A percentile compares a stretch with the other conserved stretches of the same genome.
Evolutionary conservation across 2,329 filamentous ascomycete genomes (phyloP).

Genomic region (Pseudogymnoascus pannorum): DNA sequence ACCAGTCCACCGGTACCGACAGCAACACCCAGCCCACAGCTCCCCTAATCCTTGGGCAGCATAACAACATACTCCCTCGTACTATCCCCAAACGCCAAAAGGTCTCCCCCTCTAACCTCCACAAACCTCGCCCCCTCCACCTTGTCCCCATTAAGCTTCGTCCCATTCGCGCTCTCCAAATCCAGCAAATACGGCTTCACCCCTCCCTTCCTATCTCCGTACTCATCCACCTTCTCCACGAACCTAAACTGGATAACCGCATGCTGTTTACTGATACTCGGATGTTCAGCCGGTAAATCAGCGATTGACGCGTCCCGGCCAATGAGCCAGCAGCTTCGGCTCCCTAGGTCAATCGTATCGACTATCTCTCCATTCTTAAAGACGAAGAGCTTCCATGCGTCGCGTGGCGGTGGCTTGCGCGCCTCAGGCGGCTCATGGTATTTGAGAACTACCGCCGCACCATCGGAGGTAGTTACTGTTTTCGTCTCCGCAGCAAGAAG

Average conservation of each 20-base stretch:
- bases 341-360: constrained; percentile 70
- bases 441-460: constrained; percentile 74
- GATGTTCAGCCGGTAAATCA: constrained; percentile 79
- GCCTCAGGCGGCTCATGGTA: constrained; percentile 95
- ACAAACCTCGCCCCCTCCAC: constrained; percentile 73
- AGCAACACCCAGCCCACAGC: background rate
- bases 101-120: constrained; percentile 81
- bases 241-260: constrained; percentile 90
- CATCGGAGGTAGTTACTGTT: constrained; percentile 60
- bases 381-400: constrained; percentile 83
- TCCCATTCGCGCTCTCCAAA: constrained; percentile 88
- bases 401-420: constrained; percentile 71
- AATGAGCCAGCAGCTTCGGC: constrained; percentile 82
- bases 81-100: constrained; percentile 80
- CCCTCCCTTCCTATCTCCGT: constrained; percentile 70
- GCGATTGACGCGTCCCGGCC: constrained; percentile 75
- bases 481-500: constrained; percentile 84
- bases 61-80: constrained; percentile 94
- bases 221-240: constrained; percentile 76
- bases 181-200: constrained; percentile 89
- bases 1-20: background rate
- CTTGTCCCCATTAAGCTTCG: constrained; percentile 67
- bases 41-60: constrained; percentile 42
- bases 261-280: constrained; percentile 91
- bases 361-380: constrained; percentile 80